These are phyloP conservation scores for Verticillium longisporum DNA, from an alignment of 2,329 filamentous ascomycete genomes.

Conservation along the genomic window DNA sequence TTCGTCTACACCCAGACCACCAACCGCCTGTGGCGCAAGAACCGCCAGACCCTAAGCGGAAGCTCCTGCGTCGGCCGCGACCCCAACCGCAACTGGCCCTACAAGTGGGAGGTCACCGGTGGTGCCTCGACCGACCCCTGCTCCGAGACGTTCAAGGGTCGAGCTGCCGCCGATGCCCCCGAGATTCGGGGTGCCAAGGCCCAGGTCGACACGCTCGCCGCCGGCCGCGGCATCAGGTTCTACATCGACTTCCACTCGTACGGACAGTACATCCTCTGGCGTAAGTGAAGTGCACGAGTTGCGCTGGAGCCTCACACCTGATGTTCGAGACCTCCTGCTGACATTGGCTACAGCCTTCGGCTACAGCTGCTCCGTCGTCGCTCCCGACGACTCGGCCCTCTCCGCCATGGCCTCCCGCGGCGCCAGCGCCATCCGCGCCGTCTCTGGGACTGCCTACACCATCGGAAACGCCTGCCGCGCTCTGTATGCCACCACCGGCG, in stretches of 20 bases:
- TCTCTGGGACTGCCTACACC: conserved; percentile 11
- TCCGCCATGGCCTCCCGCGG: conserved; percentile 4
- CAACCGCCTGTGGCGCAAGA: conserved; percentile 46
- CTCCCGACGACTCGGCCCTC: conserved; percentile 7
- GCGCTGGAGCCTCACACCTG: too few relatives aligned
- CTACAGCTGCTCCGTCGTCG: conserved; percentile 10
- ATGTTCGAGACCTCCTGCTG: not conserved
- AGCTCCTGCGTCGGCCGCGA: conserved; percentile 39
- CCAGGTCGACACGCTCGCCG: conserved; percentile 34
- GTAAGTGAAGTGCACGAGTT: not conserved
- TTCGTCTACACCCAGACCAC: conserved; percentile 38
- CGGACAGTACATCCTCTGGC: conserved; percentile 33
- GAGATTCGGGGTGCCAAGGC: conserved; percentile 40
- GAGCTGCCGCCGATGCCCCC: conserved; percentile 30
- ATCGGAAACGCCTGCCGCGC: conserved; percentile 14
- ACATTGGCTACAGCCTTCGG: conserved; percentile 3
- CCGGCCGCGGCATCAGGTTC: conserved; percentile 43
- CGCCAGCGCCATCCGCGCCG: conserved; percentile 8
- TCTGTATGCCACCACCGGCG: conserved; percentile 13
- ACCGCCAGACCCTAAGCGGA: conserved; percentile 30
- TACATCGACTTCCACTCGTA: conserved; percentile 63
- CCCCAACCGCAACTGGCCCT: conserved; percentile 49
- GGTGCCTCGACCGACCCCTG: conserved; percentile 43
- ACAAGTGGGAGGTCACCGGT: conserved; percentile 35
- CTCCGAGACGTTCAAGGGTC: conserved; percentile 35